Evolutionary conservation across 2,329 filamentous ascomycete species (phyloP).

Genomic region (Byssothecium circinans): DNA sequence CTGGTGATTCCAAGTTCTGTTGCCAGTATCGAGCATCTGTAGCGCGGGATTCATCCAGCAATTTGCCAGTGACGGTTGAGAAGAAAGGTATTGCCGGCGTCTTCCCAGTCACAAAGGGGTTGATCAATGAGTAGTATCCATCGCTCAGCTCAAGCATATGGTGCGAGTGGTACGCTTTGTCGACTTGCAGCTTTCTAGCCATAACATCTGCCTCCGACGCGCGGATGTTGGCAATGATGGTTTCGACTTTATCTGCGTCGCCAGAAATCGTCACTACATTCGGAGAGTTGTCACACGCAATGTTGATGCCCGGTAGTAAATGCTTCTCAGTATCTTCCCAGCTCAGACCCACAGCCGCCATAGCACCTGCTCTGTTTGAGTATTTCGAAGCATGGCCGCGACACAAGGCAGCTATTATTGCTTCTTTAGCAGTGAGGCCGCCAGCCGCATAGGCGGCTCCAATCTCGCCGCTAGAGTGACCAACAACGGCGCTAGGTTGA

Average conservation of each 20-base stretch:
- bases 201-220: background rate
- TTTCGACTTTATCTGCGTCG: constrained; percentile 39
- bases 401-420: constrained; percentile 20
- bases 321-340: background rate
- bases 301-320: background rate
- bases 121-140: background rate
- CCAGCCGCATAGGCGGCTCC: constrained; percentile 44
- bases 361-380: constrained; percentile 1
- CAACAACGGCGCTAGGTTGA: constrained; percentile 23
- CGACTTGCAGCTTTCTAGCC: constrained; percentile 38
- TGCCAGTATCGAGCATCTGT: constrained; percentile 11
- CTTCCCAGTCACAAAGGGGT: background rate
- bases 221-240: constrained; percentile 11
- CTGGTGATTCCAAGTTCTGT: constrained; percentile 6
- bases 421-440: constrained; percentile 17
- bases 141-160: constrained; percentile 41
- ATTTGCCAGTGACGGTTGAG: constrained; percentile 5
- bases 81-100: constrained; percentile 7
- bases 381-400: constrained; percentile 11
- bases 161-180: constrained; percentile 50
- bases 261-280: constrained; percentile 49
- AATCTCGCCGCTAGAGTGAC: constrained; percentile 48
- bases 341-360: constrained; percentile 5
- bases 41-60: background rate
- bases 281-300: constrained; percentile 37